Evolutionary conservation across 805 yeast genomes (phyloP), one percentile per base, ranked within the genome.

Genomic region (Saturnispora bothae): DNA sequence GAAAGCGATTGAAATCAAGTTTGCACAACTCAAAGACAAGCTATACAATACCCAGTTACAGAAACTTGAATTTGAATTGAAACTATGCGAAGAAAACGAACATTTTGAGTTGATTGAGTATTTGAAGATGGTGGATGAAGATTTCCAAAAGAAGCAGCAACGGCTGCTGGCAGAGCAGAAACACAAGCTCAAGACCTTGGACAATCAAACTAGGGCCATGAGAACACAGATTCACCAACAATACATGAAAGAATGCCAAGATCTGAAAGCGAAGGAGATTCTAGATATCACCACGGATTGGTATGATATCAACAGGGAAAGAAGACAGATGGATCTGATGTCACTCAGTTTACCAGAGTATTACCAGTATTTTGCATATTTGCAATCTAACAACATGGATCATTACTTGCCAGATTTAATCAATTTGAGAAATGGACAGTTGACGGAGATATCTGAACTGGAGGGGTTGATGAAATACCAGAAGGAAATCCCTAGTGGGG

Each of bases 291-390:
- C 96, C 5, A 72, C 80, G 29, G 69, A 75, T 45, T 92, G 97
- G 97, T 89, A 89, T 63, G 79, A 82, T 47, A 82, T 88, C 51
- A 88, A 86, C 59, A 76, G 79, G 50, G 97, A 92, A 56, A 69
- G 96, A 49, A 69, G 94, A 45, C 76, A 76, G 32, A 69, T 84
- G 73, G 95, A 85, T 55, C 70, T 72, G 45, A 49, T 75, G 36
- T 76, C 71, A 15, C 64, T 76, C 5, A 72, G 69, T 20, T 57
- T 74, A 48, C 70, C 74, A 1, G 63, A 63, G 41, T 71, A 57
- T 40, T 60, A 52, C 46, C 63, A 56, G 42, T 60, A 42, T 44
- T 52, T 55, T 39, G 42, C 52, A 13, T 43, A 43, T 27, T 44
- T 59, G 36, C 51, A 49, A 16, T 42, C 50, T 12, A 34, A 44